A percentile compares a stretch with the other conserved stretches of the same genome.
These are phyloP conservation scores for Hamamelis virginiana DNA, from an alignment of 164 flowering plant species.

Conservation along the genomic window DNA sequence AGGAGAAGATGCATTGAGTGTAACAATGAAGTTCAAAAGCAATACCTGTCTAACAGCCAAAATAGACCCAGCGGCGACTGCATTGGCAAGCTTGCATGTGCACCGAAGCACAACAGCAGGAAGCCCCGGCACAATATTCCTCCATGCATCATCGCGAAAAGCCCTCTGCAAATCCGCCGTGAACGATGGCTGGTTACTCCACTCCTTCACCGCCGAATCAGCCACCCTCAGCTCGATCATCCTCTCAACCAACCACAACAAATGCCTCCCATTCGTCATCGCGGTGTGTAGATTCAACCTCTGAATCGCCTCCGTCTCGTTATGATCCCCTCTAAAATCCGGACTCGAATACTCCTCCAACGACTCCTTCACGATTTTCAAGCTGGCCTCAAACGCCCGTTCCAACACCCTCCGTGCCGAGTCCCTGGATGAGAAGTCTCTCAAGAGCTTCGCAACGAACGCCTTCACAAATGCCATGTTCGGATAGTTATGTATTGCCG, in stretches of 20 bases:
- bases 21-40: not conserved
- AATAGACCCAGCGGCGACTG: conserved; percentile 68
- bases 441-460: conserved; percentile 72
- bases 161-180: conserved; percentile 80
- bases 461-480: conserved; percentile 74
- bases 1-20: not conserved
- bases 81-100: conserved; percentile 69
- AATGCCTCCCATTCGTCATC: conserved; percentile 64
- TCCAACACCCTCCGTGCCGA: conserved; percentile 72
- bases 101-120: conserved; percentile 69
- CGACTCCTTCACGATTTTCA: conserved; percentile 68
- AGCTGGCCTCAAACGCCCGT: conserved; percentile 51
- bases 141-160: conserved; percentile 79
- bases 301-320: conserved; percentile 91
- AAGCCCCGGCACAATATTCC: conserved; percentile 74
- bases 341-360: conserved; percentile 80
- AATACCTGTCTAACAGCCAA: conserved; percentile 74
- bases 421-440: conserved; percentile 70
- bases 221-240: conserved; percentile 93
- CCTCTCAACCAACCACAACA: conserved; percentile 90
- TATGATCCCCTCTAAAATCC: conserved; percentile 69
- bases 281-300: conserved; percentile 78
- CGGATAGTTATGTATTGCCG: conserved; percentile 61
- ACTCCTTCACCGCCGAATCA: conserved; percentile 68
- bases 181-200: conserved; percentile 74